These are phyloP conservation scores for Batkoa obscura DNA, from an alignment of 371 early-diverging fungal genomes.

Conservation along the genomic window DNA sequence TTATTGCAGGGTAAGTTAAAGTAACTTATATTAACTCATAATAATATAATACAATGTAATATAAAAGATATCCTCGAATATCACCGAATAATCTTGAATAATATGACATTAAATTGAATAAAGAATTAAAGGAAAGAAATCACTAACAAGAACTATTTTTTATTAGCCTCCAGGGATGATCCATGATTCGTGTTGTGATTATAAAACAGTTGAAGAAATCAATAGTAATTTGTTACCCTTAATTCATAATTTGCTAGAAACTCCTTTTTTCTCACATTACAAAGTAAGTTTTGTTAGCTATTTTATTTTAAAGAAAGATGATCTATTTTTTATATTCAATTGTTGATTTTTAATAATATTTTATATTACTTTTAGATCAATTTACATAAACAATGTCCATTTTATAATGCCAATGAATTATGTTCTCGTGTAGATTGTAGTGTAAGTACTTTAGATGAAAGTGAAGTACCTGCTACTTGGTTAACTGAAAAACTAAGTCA, in stretches of 20 bases:
- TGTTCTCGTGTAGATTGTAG: constrained; percentile 77
- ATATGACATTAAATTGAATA: background rate
- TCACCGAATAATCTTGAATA: background rate
- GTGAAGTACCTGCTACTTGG: constrained; percentile 18
- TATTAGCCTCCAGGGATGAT: constrained; percentile 26
- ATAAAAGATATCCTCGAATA: background rate
- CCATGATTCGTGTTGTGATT: constrained; percentile 67
- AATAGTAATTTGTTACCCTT: constrained; percentile 40
- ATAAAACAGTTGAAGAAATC: constrained; percentile 51
- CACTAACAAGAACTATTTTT: background rate
- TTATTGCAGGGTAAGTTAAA: background rate
- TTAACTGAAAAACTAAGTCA: background rate
- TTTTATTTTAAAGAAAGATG: background rate
- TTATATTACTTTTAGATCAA: constrained; percentile 35
- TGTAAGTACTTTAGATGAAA: constrained; percentile 62
- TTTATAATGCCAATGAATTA: constrained; percentile 68
- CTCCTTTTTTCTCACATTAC: constrained; percentile 74
- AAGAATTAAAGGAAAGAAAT: too few relatives aligned
- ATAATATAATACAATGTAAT: background rate
- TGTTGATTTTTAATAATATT: background rate
- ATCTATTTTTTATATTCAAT: too few relatives aligned
- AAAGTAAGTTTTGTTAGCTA: constrained; percentile 26
- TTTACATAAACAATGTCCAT: constrained; percentile 76
- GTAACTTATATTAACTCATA: background rate
- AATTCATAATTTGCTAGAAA: constrained; percentile 50